Conservation (phyloP, 805 yeast genomes). For the Ogataea thermomethanolica region DNA sequence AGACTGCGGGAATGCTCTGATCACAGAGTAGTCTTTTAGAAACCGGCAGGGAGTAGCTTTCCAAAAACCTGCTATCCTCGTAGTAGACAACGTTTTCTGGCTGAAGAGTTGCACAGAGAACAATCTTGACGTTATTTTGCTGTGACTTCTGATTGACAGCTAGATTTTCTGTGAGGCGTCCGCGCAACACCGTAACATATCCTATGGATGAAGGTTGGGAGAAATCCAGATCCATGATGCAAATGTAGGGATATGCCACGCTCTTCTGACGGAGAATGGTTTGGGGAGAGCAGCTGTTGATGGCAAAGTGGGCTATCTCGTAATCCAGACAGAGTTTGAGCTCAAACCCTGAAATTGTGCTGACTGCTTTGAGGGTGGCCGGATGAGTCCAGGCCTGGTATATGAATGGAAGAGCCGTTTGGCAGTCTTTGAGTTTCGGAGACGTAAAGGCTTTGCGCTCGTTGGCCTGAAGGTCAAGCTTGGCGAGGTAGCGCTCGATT, state of each 20-base stretch:
- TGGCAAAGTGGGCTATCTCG: conserved; percentile 46
- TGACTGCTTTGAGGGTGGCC: conserved; percentile 43
- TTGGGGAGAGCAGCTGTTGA: conserved; percentile 1
- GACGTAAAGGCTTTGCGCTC: conserved; percentile 21
- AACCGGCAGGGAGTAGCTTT: conserved; percentile 8
- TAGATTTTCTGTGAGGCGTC: conserved; percentile 39
- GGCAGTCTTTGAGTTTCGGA: conserved; percentile 26
- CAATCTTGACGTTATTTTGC: conserved; percentile 12
- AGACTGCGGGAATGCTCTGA: conserved; percentile 1
- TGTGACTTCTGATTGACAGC: conserved; percentile 28
- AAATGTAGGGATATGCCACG: conserved; percentile 30
- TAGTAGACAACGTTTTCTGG: conserved; percentile 26
- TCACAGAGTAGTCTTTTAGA: conserved; percentile 20
- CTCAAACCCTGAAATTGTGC: conserved; percentile 50
- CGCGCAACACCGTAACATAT: conserved; percentile 38
- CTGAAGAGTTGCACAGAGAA: conserved; percentile 26
- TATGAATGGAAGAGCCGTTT: conserved; percentile 43
- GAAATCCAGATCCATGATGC: conserved; percentile 16
- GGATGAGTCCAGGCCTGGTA: conserved; percentile 53
- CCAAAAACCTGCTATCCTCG: conserved; percentile 24
- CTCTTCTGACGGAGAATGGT: conserved; percentile 18
- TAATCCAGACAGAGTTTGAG: conserved; percentile 46
- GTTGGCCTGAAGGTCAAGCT: not conserved
- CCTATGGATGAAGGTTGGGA: conserved; percentile 32
- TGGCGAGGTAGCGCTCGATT: conserved; percentile 19